phyloP scores from a whole-genome alignment of 176 grass and related monocot species.

The Hordeum marinum region DNA sequence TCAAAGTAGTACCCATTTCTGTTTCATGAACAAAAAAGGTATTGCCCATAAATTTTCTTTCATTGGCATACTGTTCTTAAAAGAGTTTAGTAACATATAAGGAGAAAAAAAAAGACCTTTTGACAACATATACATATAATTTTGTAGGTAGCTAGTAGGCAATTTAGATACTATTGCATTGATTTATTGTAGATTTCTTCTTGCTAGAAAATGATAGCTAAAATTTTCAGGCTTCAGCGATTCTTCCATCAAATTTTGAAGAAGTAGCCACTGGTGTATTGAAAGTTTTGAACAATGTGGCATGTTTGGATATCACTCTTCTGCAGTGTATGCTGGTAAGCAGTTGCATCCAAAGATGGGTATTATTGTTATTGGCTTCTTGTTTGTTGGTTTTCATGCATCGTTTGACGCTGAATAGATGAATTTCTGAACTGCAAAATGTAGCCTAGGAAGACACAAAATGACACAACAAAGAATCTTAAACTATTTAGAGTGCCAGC shows the following conservation, averaged over 20 bases:
- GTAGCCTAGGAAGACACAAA: neutral
- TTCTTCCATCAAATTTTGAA: constrained; percentile 99
- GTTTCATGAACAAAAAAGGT: constrained; percentile 7
- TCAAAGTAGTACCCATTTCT: constrained; percentile 10
- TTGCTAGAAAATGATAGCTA: constrained; percentile 24
- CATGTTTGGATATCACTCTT: constrained; percentile 80
- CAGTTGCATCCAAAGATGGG: constrained; percentile 1
- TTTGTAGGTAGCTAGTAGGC: neutral
- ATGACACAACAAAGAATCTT: neutral
- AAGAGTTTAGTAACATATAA: neutral
- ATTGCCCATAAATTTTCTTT: neutral
- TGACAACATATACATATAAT: neutral
- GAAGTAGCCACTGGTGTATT: constrained; percentile 94
- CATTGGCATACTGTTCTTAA: neutral
- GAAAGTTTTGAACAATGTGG: constrained; percentile 97
- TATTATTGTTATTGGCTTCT: constrained; percentile 15
- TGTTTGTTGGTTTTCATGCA: constrained; percentile 5
- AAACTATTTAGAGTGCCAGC: neutral
- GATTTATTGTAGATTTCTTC: neutral
- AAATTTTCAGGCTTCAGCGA: constrained; percentile 55
- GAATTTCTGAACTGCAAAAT: constrained; percentile 8
- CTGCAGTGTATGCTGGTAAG: constrained; percentile 97
- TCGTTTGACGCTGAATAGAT: neutral
- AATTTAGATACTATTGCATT: constrained; percentile 17
- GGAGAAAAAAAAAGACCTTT: neutral